Percentiles rank a stretch among this genome's conserved stretches.
These are phyloP conservation scores for Neofusicoccum ribis DNA, from an alignment of 2,329 filamentous ascomycete species.

Conservation along the genomic window DNA sequence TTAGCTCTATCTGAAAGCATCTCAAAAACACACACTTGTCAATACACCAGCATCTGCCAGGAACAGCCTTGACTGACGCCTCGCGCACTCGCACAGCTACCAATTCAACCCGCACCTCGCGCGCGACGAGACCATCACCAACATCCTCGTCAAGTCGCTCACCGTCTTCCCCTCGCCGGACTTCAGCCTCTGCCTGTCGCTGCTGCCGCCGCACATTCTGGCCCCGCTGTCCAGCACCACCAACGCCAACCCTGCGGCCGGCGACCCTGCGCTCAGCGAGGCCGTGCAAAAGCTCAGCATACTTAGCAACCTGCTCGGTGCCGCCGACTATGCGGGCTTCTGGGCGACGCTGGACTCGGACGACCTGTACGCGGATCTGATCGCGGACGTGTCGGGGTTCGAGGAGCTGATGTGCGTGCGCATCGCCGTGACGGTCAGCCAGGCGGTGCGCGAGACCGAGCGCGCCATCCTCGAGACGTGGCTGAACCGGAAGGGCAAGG, in stretches of 20 bases:
- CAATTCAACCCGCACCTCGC: conserved; percentile 99
- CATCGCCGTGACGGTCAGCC: conserved; percentile 84
- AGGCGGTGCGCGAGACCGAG: conserved; percentile 76
- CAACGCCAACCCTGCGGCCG: conserved; percentile 52
- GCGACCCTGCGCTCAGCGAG: conserved; percentile 74
- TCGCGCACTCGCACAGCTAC: conserved; percentile 62
- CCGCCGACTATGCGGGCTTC: conserved; percentile 87
- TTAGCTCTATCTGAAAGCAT: conserved; percentile 73
- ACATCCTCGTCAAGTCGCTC: conserved; percentile 96
- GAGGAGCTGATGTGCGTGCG: conserved; percentile 89
- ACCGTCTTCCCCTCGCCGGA: conserved; percentile 96
- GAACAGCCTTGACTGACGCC: conserved; percentile 19
- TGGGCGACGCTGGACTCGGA: conserved; percentile 92
- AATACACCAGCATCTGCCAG: neutral
- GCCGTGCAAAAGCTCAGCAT: conserved; percentile 83
- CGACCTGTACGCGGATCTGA: conserved; percentile 92
- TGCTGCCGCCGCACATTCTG: conserved; percentile 83
- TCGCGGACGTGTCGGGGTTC: conserved; percentile 91
- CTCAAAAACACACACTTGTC: conserved; percentile 2
- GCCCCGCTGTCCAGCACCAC: conserved; percentile 57
- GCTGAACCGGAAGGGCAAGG: conserved; percentile 48
- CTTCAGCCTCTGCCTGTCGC: conserved; percentile 90
- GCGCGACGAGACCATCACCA: conserved; percentile 96
- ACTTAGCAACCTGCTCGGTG: conserved; percentile 84
- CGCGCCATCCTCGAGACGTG: conserved; percentile 49